Conservation (phyloP, 768 basidiomycete genomes). For the Pseudohyphozyma bogoriensis region DNA sequence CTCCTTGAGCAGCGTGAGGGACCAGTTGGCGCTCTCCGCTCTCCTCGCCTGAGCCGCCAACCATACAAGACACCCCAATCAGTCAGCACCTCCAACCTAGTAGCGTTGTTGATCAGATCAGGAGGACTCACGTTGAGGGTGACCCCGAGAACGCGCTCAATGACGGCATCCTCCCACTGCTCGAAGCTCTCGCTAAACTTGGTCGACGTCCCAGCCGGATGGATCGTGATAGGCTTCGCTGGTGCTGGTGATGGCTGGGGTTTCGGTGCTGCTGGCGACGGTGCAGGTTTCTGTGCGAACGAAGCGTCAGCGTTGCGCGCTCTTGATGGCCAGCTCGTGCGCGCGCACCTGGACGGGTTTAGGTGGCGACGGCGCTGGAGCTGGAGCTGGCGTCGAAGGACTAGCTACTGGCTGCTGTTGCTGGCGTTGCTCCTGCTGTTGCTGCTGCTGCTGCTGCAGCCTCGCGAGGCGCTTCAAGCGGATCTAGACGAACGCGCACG, state of each 20-base stretch:
- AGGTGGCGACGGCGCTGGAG: slow-evolving; percentile 14
- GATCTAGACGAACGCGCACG: slow-evolving; percentile 48
- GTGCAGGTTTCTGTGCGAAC: slow-evolving; percentile 1
- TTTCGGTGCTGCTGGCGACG: slow-evolving; percentile 1
- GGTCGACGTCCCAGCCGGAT: slow-evolving; percentile 29
- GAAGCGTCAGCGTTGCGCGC: neutral
- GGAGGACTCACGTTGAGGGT: slow-evolving; percentile 59
- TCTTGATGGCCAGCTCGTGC: neutral
- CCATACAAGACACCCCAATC: slow-evolving; percentile 1
- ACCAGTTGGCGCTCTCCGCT: slow-evolving; percentile 54
- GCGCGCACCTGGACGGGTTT: slow-evolving; percentile 3
- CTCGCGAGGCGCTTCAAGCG: slow-evolving; percentile 84
- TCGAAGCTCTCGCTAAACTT: slow-evolving; percentile 47
- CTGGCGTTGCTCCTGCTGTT: too few relatives aligned
- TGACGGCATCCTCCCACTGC: slow-evolving; percentile 63
- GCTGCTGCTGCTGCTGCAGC: slow-evolving; percentile 46
- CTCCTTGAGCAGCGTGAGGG: slow-evolving; percentile 72
- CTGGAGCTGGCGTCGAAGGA: slow-evolving; percentile 39
- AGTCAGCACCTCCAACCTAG: neutral
- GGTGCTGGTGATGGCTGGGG: slow-evolving; percentile 7
- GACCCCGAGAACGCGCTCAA: slow-evolving; percentile 60
- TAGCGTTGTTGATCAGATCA: too few relatives aligned
- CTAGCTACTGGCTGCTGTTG: slow-evolving; percentile 38
- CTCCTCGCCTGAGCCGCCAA: slow-evolving; percentile 46
- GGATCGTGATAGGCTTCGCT: slow-evolving; percentile 41